Base-by-base conservation (phyloP, 2,329 filamentous ascomycete species). In the Aspergillus eucalypticola region DNA sequence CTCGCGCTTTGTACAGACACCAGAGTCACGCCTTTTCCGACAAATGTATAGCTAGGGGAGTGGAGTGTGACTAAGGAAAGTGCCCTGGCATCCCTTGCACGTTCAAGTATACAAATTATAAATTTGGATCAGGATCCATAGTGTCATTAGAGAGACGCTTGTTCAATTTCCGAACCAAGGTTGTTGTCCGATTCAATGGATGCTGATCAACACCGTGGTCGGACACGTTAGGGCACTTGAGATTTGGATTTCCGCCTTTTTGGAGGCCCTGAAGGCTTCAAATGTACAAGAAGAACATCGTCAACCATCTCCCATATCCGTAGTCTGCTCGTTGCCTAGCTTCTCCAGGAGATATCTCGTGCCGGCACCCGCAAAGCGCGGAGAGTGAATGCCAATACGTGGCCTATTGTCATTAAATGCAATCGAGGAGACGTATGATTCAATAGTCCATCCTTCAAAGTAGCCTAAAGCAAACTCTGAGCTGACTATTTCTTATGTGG, bases 181-280 rank as follows among this genome's bases (percentile, higher is more conserved):
- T 67, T 32, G 52, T 48, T 32, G 52, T 48, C 21, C 44, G 56
- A 42, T 62, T 62, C 8, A 63, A 56, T 62, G 15, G 58, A 64
- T 68, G 65, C 21, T 54, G 48, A n/a, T 66, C 55, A 39, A 61
- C 58, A 19, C 68, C 66, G 67, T 82, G 77, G 54, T 74, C 66
- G 8, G 46, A 61, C 2, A 74, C 66, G 60, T 81, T 82, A 0
- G 75, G 79, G 66, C 78, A 80, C 4, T 61, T 21, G 44, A 59
- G 21, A 60, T 80, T 75, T 13, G 79, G 70, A 2, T 60, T 23
- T 8, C 63, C 62, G 38, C 72, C 66, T 7, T 63, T 60, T 8
- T 72, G 63, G 32, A 81, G 65, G 15, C 76, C 76, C 10, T 72
- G 66, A 17, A 81, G 69, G 65, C 78, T 25, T 25, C 80, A n/a